These are phyloP conservation scores for Lachnellula arida DNA, from an alignment of 2,329 filamentous ascomycete species.

Conservation along the genomic window DNA sequence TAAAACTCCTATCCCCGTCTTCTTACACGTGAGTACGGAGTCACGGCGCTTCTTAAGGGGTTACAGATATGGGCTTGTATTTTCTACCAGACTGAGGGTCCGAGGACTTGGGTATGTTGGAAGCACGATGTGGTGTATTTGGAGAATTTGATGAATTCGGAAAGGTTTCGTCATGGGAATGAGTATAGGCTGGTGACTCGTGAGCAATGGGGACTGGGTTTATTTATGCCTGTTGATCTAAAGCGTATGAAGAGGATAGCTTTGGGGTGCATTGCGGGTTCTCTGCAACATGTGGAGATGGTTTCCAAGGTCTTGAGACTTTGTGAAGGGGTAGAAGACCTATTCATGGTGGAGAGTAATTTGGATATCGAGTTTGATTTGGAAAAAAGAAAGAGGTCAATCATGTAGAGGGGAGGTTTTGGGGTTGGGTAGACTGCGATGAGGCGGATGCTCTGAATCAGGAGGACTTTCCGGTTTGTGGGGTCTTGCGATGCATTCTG, in stretches of 20 bases:
- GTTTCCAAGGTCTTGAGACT: neutral
- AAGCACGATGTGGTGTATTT: neutral
- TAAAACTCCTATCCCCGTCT: slow-evolving; percentile 16
- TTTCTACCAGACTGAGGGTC: neutral
- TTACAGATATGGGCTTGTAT: neutral
- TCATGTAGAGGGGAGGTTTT: neutral
- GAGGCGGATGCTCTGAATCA: neutral
- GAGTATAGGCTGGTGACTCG: neutral
- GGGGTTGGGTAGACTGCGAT: neutral
- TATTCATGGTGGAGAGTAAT: neutral
- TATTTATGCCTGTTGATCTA: neutral
- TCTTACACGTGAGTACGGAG: slow-evolving; percentile 22
- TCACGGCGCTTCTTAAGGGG: slow-evolving; percentile 12
- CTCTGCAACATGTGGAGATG: neutral
- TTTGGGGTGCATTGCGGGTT: neutral
- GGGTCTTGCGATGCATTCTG: neutral
- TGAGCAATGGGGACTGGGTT: neutral
- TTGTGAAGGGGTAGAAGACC: neutral
- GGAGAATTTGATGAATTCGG: neutral
- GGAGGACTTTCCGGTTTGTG: neutral
- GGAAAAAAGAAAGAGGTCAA: neutral
- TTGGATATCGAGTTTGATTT: neutral
- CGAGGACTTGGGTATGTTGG: slow-evolving; percentile 1
- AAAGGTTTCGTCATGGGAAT: neutral
- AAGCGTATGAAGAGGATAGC: neutral